These are phyloP conservation scores for Xanthoconium purpureum DNA, from an alignment of 768 basidiomycete genomes.

Conservation along the genomic window DNA sequence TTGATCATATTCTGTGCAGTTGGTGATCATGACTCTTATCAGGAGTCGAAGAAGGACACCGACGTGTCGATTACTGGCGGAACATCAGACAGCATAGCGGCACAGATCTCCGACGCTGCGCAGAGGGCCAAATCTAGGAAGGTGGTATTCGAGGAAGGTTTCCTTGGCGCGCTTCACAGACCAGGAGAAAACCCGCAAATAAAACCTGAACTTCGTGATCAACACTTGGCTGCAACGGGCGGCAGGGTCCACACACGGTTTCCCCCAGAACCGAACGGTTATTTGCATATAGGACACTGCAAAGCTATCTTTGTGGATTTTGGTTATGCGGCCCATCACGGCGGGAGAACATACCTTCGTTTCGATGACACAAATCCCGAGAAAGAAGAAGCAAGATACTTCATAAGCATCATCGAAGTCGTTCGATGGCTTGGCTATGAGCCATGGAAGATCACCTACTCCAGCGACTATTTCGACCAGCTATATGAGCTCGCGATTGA, in stretches of 20 bases:
- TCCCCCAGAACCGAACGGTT: conserved; percentile 98
- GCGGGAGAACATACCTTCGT: conserved; percentile 90
- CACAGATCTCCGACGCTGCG: conserved; percentile 34
- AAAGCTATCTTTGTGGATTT: conserved; percentile 99
- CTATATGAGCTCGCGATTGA: conserved; percentile 86
- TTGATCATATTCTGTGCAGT: background rate
- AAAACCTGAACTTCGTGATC: conserved; percentile 68
- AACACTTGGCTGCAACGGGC: conserved; percentile 76
- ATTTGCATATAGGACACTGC: conserved; percentile 92
- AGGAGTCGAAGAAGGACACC: conserved; percentile 52
- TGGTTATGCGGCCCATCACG: conserved; percentile 93
- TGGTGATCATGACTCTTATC: background rate
- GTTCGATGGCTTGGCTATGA: conserved; percentile 97
- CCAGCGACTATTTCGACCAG: conserved; percentile 92
- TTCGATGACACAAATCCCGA: conserved; percentile 99
- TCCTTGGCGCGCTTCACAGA: conserved; percentile 87
- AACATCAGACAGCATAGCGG: conserved; percentile 20
- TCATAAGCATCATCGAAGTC: conserved; percentile 94
- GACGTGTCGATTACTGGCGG: conserved; percentile 13
- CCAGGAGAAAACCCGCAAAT: conserved; percentile 93
- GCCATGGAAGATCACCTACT: conserved; percentile 99
- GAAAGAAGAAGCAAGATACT: conserved; percentile 93
- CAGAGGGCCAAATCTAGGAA: conserved; percentile 41
- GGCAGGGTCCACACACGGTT: conserved; percentile 93
- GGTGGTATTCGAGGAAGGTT: conserved; percentile 90